Base-by-base conservation (phyloP, 768 basidiomycete species). In the Pholiota molesta region DNA sequence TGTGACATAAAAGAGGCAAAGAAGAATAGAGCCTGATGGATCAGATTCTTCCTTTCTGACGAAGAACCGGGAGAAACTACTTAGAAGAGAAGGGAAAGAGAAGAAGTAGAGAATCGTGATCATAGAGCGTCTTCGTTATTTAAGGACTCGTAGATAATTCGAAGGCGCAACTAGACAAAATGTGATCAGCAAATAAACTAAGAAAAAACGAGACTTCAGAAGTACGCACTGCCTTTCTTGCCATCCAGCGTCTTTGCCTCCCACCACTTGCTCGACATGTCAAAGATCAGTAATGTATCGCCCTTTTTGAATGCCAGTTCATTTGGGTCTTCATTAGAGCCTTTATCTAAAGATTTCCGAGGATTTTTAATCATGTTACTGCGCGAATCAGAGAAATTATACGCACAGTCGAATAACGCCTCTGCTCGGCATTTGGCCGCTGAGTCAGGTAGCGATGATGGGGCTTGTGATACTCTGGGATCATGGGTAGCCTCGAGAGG, bases 261-360 rank as follows among this genome's bases (percentile, higher is more conserved):
- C 92, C 92, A 95, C 93, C 93, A 94, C 71, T 92, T 91, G n/a
- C 90, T 90, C 6, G 70, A 64, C 58, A 87, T 87, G 71, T 97
- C 94, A 47, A 90, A 70, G 49, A 98, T 86, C 56, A 92, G 87
- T 59, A 98, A 78, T 3, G 90, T 78, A 67, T 97, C 96, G 26
- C 92, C 93, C 74, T 95, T 94, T 51, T 78, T 71, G 74, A 98
- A 96, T 21, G 88, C 85, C 8, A 97, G 83, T 72, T 98, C 96
- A 69, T 88, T 91, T 1, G 93, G 88, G 70, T 97, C 96, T 37
- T 90, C 86, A 0, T 84, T 73, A 2, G 86, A 88, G 40, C 64
- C 65, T 35, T 62, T 45, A 55, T 66, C 65, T 70, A 45, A 6
- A 55, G 6, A 14, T 21, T 40, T 33, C 39, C 52, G 21, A 65